Evolutionary conservation across 108 stramenopile species (phyloP).

Genomic region (Fragilariopsis cylindrus): DNA sequence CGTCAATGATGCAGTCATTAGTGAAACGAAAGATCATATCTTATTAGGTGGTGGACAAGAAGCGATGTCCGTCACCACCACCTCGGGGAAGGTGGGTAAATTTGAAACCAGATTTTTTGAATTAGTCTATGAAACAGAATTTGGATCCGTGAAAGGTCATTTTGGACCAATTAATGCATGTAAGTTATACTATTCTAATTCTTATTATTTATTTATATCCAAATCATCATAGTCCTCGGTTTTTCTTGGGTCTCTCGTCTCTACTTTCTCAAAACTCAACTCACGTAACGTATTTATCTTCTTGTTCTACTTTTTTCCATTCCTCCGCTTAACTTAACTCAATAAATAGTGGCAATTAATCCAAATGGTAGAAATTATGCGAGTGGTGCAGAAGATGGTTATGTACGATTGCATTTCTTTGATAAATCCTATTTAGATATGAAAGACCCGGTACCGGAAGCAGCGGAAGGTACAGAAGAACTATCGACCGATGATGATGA

Average conservation of each 20-base stretch:
- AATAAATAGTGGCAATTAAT: constrained; percentile 80
- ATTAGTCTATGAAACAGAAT: constrained; percentile 96
- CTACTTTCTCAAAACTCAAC: background rate
- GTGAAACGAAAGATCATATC: constrained; percentile 94
- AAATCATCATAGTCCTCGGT: background rate
- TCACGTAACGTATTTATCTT: background rate
- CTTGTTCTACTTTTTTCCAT: too few species aligned
- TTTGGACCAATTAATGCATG: constrained; percentile 98
- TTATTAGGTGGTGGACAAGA: constrained; percentile 98
- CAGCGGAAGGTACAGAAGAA: constrained; percentile 55
- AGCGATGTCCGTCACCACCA: constrained; percentile 98
- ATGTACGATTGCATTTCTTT: constrained; percentile 96
- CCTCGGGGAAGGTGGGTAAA: constrained; percentile 96
- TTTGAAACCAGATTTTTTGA: constrained; percentile 98
- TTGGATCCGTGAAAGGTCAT: constrained; percentile 97
- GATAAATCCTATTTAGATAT: constrained; percentile 96
- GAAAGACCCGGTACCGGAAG: constrained; percentile 95
- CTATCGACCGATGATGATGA: constrained; percentile 53
- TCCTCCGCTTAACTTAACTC: background rate
- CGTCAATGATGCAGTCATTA: constrained; percentile 98
- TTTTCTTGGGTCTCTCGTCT: background rate
- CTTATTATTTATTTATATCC: background rate
- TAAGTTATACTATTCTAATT: constrained; percentile 13
- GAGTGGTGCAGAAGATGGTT: constrained; percentile 95
- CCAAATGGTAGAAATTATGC: constrained; percentile 93